Evolutionary conservation across 2,329 filamentous ascomycete species (phyloP), one percentile per base, ranked within the genome.

Genomic region (Sordariomycetes sp.): DNA sequence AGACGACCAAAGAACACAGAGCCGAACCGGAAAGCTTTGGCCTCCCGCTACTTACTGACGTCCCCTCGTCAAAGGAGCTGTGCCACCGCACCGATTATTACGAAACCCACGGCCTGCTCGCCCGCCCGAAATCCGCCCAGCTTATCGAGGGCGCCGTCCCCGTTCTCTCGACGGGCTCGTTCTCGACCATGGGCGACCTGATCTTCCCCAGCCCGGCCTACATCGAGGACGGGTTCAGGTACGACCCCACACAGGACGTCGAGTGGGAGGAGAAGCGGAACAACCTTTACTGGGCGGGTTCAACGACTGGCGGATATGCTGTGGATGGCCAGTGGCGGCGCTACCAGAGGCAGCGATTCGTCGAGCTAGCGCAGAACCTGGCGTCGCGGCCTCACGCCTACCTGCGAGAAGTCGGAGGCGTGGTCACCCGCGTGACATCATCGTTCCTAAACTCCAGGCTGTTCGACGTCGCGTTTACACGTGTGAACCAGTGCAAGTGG

Each of bases 271-370:
- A 69, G 6, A 85, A 85, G 62, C 62, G 62, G 1, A 74, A 77
- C 40, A 75, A 73, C 2, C 63, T 83, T 0, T 84, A 83, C 64
- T 85, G 81, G 82, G 74, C 76, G 0, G 81, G 81, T 0, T 80
- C 76, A 0, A 81, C 73, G 0, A 82, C 80, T 0, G 81, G 80
- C 2, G 79, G 74, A 0, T 74, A 69, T 46, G 69, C 67, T 0
- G 60, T 61, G 0, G 64, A 68, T 11, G 61, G 66, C 1, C 58
- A 64, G 0, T 81, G 78, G 78, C 61, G 61, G 1, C 55, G 66
- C 1, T 74, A 71, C 48, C 80, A 83, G 22, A 73, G 80, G 1
- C 77, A 81, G 63, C 65, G 78, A 60, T 72, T 77, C 59, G 70
- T 77, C 1, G 50, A 59, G 8, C 59, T 76, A 4, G 68, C 69